Evolutionary conservation across 768 basidiomycete genomes (phyloP), one percentile per base, ranked within the genome.

Genomic region (Favolaschia claudopus): DNA sequence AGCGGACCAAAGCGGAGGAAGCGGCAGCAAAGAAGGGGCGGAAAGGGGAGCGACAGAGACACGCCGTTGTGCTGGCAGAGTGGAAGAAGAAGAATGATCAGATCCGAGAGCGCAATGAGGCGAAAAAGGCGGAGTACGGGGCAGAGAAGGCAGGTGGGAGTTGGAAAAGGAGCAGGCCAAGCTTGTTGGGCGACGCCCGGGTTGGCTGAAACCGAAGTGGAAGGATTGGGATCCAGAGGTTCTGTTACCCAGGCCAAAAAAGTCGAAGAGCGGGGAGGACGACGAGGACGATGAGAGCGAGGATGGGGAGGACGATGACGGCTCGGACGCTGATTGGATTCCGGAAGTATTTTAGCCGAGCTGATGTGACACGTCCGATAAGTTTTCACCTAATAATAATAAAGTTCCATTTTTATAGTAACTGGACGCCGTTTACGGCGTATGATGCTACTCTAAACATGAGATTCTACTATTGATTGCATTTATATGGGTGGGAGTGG

Each of bases 311-410:
- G 31, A 28, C 33, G 49, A 28, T 15, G 25, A 15, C 13, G 49
- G 5, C 17, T 28, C 39, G 36, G 49, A 50, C 2, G 25, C 27
- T 13, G 49, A 50, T 50, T 50, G 38, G 49, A 50, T 39, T 29
- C 5, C 49, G 36, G 27, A 28, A 50, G 36, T 15, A 39, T 25
- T 28, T 49, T 37, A 19, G 8, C 45, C n/a, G n/a, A 15, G 7
- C 4, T 37, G 37, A 38, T 50, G 36, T 50, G 49, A 38, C 49
- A 20, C 49, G 13, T 50, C 49, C 49, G 24, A 50, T 37, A n/a
- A n/a, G n/a, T n/a, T n/a, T n/a, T n/a, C n/a, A n/a, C n/a, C n/a
- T n/a, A n/a, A n/a, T n/a, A n/a, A n/a, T n/a, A n/a, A n/a, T n/a
- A n/a, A n/a, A n/a, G n/a, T n/a, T n/a, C n/a, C n/a, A n/a, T n/a